A percentile compares a stretch with the other conserved stretches of the same genome.
phyloP scores from a whole-genome alignment of 306 rosid species.

The Trifolium repens region DNA sequence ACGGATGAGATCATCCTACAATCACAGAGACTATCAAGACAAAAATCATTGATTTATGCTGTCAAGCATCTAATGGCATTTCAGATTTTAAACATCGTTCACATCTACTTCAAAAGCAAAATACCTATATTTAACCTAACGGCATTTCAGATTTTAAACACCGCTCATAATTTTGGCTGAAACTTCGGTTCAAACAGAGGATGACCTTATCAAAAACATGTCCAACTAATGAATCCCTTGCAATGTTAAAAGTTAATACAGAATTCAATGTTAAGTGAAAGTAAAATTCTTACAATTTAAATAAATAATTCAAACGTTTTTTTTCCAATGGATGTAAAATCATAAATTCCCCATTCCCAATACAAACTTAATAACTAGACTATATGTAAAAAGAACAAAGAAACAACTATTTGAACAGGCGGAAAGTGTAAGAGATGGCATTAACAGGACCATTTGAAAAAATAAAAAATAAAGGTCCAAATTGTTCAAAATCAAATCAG shows the following conservation, averaged over 20 bases:
- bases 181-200: slow-evolving; percentile 15
- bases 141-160: background rate
- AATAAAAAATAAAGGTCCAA: background rate
- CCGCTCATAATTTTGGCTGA: slow-evolving; percentile 8
- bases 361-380: slow-evolving; percentile 24
- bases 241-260: slow-evolving; percentile 10
- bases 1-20: slow-evolving; percentile 7
- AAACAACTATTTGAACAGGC: slow-evolving; percentile 10
- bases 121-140: background rate
- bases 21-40: background rate
- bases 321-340: background rate
- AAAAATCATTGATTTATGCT: background rate
- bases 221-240: slow-evolving; percentile 5
- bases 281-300: background rate
- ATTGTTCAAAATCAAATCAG: slow-evolving; percentile 32
- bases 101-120: slow-evolving; percentile 6
- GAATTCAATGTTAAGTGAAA: background rate
- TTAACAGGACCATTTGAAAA: slow-evolving; percentile 5
- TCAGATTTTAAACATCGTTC: background rate
- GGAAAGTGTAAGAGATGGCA: slow-evolving; percentile 2
- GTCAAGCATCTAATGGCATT: slow-evolving; percentile 1
- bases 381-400: background rate
- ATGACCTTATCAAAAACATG: slow-evolving; percentile 17
- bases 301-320: slow-evolving; percentile 22
- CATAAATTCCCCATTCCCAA: slow-evolving; percentile 9